Percentiles rank a stretch among this genome's conserved stretches.
Conservation (phyloP, 2,329 filamentous ascomycete species). For the Pseudomassariella vexata region DNA sequence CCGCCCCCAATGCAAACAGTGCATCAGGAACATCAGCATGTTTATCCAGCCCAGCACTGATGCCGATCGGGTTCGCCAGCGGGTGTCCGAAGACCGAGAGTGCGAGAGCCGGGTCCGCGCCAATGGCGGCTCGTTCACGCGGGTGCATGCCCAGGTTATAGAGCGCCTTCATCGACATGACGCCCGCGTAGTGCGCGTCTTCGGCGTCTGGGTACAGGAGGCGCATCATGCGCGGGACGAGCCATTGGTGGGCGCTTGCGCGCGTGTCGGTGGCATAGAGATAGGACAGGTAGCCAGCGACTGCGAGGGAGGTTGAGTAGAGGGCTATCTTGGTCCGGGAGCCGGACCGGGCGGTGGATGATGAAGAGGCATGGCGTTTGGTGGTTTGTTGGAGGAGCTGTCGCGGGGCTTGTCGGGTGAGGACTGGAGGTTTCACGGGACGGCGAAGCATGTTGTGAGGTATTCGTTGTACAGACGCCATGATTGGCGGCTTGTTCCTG, state of each 20-base stretch:
- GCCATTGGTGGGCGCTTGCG: conserved; percentile 62
- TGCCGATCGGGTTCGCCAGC: conserved; percentile 82
- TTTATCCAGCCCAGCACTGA: conserved; percentile 95
- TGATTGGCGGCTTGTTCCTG: too few species aligned
- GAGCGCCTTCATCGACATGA: conserved; percentile 63
- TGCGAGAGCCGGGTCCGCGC: conserved; percentile 29
- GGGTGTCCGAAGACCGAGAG: conserved; percentile 66
- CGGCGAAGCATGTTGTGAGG: conserved; percentile 10
- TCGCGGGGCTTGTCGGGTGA: neutral
- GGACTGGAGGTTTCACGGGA: neutral
- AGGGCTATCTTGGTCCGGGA: conserved; percentile 30
- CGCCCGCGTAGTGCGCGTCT: conserved; percentile 83
- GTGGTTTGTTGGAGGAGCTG: conserved; percentile 1
- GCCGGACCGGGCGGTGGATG: conserved; percentile 17
- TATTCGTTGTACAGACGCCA: conserved; percentile 19
- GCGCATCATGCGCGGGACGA: conserved; percentile 62
- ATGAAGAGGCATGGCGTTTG: conserved; percentile 24
- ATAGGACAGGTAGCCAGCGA: conserved; percentile 45
- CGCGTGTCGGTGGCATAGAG: conserved; percentile 71
- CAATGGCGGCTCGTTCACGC: conserved; percentile 59
- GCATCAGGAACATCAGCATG: conserved; percentile 82
- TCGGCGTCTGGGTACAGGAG: conserved; percentile 70
- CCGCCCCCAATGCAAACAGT: conserved; percentile 78
- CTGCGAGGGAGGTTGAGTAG: conserved; percentile 34
- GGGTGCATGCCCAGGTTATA: conserved; percentile 73